A percentile compares a stretch with the other conserved stretches of the same genome.
Conservation (phyloP, 1,139 yeast genomes). For the Zygosaccharomyces sapae region DNA sequence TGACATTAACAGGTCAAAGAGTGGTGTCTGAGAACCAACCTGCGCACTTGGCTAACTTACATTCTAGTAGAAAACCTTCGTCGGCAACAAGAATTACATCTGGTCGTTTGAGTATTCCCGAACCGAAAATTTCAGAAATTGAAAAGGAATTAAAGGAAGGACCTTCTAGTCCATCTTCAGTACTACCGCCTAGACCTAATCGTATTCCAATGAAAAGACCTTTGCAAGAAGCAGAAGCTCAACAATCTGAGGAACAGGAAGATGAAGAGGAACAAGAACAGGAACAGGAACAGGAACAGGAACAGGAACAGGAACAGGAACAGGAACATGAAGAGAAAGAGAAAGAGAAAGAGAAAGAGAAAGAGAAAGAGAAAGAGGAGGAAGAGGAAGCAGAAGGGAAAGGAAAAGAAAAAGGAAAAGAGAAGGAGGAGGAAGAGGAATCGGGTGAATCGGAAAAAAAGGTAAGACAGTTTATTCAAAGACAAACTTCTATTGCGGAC, state of each 20-base stretch:
- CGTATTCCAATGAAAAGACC: slow-evolving; percentile 38
- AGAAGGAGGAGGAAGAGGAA: not conserved
- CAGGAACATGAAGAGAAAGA: no score
- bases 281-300: no score
- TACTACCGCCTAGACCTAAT: slow-evolving; percentile 33
- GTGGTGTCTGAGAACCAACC: slow-evolving; percentile 29
- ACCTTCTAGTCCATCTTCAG: slow-evolving; percentile 35
- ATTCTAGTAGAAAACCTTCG: slow-evolving; percentile 13
- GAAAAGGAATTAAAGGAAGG: slow-evolving; percentile 37
- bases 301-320: no score
- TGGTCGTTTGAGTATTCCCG: slow-evolving; percentile 55
- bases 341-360: no score
- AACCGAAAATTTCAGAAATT: slow-evolving; percentile 40
- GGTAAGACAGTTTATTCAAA: slow-evolving; percentile 15
- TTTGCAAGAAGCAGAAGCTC: slow-evolving; percentile 11
- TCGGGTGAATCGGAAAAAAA: slow-evolving; percentile 9
- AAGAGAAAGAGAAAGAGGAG: no score
- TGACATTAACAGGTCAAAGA: slow-evolving; percentile 33
- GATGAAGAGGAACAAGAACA: slow-evolving; percentile 15
- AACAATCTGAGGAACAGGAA: slow-evolving; percentile 12
- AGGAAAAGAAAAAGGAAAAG: not conserved
- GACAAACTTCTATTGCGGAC: slow-evolving; percentile 32
- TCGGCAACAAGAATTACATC: slow-evolving; percentile 51
- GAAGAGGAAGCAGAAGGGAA: not conserved
- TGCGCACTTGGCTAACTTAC: slow-evolving; percentile 10